These are phyloP conservation scores for Trypanosoma brucei DNA, from an alignment of 208 protist species.

Conservation along the genomic window DNA sequence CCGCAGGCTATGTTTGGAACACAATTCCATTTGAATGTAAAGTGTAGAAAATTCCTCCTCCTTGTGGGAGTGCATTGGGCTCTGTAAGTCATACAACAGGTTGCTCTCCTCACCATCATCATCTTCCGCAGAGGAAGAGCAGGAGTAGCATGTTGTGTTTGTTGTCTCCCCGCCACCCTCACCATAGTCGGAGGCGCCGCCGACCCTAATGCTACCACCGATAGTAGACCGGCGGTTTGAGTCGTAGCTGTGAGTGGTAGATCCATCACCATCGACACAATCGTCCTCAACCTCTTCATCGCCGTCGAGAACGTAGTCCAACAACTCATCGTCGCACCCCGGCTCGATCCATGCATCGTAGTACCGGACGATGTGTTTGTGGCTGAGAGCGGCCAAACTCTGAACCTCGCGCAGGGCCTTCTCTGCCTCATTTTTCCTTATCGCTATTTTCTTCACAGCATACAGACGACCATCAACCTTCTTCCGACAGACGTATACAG, in stretches of 20 bases:
- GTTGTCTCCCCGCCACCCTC: conserved; percentile 1
- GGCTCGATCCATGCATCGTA: conserved; percentile 87
- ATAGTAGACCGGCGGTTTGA: neutral
- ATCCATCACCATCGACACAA: neutral
- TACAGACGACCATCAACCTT: conserved; percentile 78
- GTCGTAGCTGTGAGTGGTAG: neutral
- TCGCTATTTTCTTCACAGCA: conserved; percentile 82
- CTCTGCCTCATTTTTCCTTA: conserved; percentile 51
- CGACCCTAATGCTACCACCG: neutral
- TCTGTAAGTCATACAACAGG: conserved; percentile 3
- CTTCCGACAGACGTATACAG: conserved; percentile 83
- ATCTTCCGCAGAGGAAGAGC: conserved; percentile 3
- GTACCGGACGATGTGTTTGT: conserved; percentile 86
- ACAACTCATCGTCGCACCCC: conserved; percentile 73
- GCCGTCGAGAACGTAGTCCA: conserved; percentile 39
- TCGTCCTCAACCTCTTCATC: conserved; percentile 19
- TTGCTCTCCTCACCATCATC: conserved; percentile 13
- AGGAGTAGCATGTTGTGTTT: neutral
- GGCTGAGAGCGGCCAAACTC: conserved; percentile 69
- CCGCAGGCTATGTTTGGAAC: conserved; percentile 59
- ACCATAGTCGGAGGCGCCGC: neutral
- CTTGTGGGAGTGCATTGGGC: conserved; percentile 5
- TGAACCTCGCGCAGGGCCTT: conserved; percentile 73
- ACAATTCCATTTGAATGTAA: conserved; percentile 89
- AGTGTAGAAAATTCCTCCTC: conserved; percentile 52